phyloP scores from a whole-genome alignment of 768 basidiomycete species.

The Grammothele lineata region DNA sequence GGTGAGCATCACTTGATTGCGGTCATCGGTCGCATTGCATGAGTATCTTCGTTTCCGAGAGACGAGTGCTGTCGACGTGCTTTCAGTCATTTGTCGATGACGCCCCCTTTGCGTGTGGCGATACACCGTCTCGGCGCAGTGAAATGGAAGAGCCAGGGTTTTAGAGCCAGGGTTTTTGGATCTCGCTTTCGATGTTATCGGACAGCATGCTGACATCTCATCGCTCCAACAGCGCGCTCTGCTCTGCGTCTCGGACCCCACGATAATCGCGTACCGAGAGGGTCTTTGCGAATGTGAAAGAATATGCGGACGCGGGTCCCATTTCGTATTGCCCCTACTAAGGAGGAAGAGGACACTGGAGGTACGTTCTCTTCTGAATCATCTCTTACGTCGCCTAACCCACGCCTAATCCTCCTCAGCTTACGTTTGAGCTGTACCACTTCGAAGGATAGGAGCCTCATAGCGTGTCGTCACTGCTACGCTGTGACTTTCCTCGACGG shows the following conservation, averaged over 20 bases:
- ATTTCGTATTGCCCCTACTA: slow-evolving; percentile 61
- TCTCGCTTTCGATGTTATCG: too few relatives aligned
- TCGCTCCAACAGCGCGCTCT: slow-evolving; percentile 49
- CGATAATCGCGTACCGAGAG: slow-evolving; percentile 59
- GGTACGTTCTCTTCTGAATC: slow-evolving; percentile 36
- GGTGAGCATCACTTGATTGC: slow-evolving; percentile 30
- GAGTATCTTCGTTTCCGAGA: not conserved
- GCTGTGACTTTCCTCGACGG: slow-evolving; percentile 65
- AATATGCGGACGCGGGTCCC: slow-evolving; percentile 58
- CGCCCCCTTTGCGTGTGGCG: not conserved
- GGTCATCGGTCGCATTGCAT: too few relatives aligned
- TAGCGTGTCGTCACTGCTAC: slow-evolving; percentile 65
- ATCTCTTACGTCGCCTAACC: not conserved
- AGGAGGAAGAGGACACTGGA: slow-evolving; percentile 79
- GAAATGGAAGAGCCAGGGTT: too few relatives aligned
- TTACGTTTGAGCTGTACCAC: slow-evolving; percentile 55
- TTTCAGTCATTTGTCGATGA: slow-evolving; percentile 1
- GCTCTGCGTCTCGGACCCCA: slow-evolving; percentile 50
- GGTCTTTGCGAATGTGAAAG: slow-evolving; percentile 67
- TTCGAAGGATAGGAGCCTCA: slow-evolving; percentile 52
- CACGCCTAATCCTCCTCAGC: slow-evolving; percentile 33
- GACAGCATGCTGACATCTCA: too few relatives aligned
- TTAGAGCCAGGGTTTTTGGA: too few relatives aligned
- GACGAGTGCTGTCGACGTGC: slow-evolving; percentile 5
- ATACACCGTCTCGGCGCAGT: too few relatives aligned